Base-by-base conservation (phyloP, 345 rosid species). In the Citrus hindsii region DNA sequence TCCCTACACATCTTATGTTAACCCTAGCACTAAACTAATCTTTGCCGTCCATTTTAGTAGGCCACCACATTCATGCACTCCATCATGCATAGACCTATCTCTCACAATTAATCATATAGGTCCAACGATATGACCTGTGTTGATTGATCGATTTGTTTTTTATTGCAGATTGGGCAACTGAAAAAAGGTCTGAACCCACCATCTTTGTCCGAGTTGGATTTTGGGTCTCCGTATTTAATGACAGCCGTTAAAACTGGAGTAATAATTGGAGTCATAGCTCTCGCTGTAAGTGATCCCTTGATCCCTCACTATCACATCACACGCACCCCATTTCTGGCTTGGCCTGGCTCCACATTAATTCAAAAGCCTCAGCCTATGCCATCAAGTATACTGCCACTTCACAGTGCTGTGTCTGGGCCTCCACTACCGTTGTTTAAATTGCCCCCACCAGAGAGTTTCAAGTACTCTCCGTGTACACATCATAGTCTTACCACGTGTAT, bases 101-200 rank as follows among this genome's bases (percentile, higher is more conserved):
- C 30, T 19, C 46, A 72, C 56, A 48, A 40, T 42, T 46, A 46
- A 46, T 28, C 61, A 46, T 55, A 28, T 30, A 9, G 12, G 35
- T 18, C 37, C 42, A 28, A 53, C 22, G 4, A 5, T 5, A 53
- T n/a, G 66, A 22, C 13, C 12, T 74, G n/a, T 61, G 25, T 28
- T 37, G 69, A 28, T 21, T 9, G 63, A 38, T 33, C 21, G 9
- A 59, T 53, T 19, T 53, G 22, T 3, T 12, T 46, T 46, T 46
- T 46, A 12, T 3, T 76, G 78, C 90, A 94, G 99, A 94, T 96
- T 74, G 98, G 98, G 42, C 58, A 87, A 63, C 75, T 96, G 83
- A 92, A 91, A 88, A 92, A 88, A 79, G 98, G 99, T 58, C 64
- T 94, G 83, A 94, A 96, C 84, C 98, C 99, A 40, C 86, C 75